Base-by-base conservation (phyloP, 208 protist genomes). In the Leishmania guyanensis region DNA sequence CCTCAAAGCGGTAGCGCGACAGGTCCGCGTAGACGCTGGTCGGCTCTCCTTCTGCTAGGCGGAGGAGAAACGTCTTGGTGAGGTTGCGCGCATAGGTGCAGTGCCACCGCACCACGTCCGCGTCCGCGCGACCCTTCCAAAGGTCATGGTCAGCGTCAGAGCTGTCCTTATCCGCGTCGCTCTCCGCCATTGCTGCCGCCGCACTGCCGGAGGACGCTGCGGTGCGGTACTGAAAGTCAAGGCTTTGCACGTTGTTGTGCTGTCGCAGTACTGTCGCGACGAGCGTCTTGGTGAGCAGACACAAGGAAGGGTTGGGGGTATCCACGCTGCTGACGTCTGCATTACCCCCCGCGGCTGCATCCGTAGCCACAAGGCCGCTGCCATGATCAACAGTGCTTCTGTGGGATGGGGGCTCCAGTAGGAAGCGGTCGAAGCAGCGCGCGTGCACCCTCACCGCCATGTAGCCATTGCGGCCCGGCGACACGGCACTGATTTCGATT, bases 191-290 rank as follows among this genome's bases (percentile, higher is more conserved):
- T 6, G 5, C 53, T 5, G 53, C 64, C 14, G 53, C 29, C 62
- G 62, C 62, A 29, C 62, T 74, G 56, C 50, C 51, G 33, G 78
- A 29, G 43, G 73, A 43, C 5, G 50, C 48, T n/a, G 62, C 33
- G 12, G 20, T 79, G 22, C 29, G 26, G 53, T 69, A 56, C n/a
- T 75, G 33, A 22, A 88, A 60, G 36, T 84, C 74, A n/a, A 88
- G 48, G 70, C 74, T 79, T 64, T 89, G 83, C 39, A 84, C 33
- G 33, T 36, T 78, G 68, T 73, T 74, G 76, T 84, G 81, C 78
- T 89, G 87, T 3, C 89, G 89, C 26, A 92, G 83, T 46, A 91
- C 84, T 33, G 89, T 91, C n/a, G 81, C 82, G 22, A 56, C 68
- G 22, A 92, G 74, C 26, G 87, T 85, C 75, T 90, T 90, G 56